phyloP scores from a whole-genome alignment of 805 yeast species.

The Crinitomyces ghanaensis region DNA sequence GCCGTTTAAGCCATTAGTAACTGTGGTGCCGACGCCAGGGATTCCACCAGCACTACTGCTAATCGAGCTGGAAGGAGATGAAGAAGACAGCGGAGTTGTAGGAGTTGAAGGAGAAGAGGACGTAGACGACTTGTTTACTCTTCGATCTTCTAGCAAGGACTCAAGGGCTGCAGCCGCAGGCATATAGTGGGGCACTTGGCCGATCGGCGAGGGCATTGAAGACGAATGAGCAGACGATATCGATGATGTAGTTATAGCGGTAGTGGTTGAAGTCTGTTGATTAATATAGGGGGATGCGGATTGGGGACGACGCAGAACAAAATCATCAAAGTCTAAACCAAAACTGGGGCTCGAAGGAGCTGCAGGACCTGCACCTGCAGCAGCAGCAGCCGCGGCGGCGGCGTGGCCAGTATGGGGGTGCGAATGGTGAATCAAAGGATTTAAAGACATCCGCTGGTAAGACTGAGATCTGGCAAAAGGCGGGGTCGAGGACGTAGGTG shows the following conservation, averaged over 20 bases:
- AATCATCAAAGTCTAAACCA: no score
- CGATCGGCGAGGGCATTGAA: neutral
- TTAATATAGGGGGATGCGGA: no score
- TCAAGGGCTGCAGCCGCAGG: neutral
- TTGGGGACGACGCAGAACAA: no score
- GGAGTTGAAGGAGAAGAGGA: neutral
- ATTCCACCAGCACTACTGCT: neutral
- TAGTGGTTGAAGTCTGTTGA: no score
- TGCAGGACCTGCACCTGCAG: constrained; percentile 15
- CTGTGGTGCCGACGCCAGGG: neutral
- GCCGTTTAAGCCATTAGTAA: neutral
- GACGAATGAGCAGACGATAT: no score
- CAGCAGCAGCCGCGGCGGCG: constrained; percentile 11
- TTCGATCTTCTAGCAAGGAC: neutral
- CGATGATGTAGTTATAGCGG: no score
- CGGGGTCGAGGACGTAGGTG: constrained; percentile 5
- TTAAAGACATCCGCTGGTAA: neutral
- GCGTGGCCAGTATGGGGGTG: constrained; percentile 8
- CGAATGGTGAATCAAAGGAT: constrained; percentile 11
- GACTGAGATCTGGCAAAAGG: constrained; percentile 7
- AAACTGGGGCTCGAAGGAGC: constrained; percentile 10
- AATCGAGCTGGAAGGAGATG: neutral
- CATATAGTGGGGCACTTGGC: neutral
- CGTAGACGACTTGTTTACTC: neutral
- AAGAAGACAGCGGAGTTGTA: neutral